phyloP scores from a whole-genome alignment of 2,329 filamentous ascomycete species.

The Pyricularia pennisetigena region DNA sequence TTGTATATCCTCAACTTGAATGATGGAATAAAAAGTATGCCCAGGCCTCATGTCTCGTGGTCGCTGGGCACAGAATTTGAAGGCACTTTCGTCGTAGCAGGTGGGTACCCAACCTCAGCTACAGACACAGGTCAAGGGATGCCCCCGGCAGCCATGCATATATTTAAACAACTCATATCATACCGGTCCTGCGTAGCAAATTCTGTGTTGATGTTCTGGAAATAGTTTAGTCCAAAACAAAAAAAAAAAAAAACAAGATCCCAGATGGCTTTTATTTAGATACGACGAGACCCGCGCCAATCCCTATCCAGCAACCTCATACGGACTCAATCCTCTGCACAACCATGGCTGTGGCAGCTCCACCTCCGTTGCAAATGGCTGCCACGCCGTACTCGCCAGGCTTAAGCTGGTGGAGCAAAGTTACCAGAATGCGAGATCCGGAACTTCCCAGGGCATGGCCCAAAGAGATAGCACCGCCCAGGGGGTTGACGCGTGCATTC shows the following conservation, averaged over 20 bases:
- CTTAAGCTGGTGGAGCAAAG: slow-evolving; percentile 82
- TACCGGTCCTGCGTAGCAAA: not conserved
- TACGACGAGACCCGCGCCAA: not conserved
- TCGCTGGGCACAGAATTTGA: no score
- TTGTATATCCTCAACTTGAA: no score
- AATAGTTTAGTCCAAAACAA: not conserved
- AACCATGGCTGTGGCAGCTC: slow-evolving; percentile 82
- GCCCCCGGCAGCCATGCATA: no score
- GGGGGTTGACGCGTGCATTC: slow-evolving; percentile 70
- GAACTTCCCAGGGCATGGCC: slow-evolving; percentile 92
- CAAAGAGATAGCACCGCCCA: slow-evolving; percentile 84
- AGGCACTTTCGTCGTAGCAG: no score
- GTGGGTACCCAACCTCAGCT: no score
- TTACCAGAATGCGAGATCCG: slow-evolving; percentile 82
- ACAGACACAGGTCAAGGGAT: no score
- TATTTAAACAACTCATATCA: no score
- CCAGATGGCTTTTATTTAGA: not conserved
- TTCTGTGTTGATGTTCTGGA: not conserved
- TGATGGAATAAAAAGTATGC: no score
- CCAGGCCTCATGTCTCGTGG: no score
- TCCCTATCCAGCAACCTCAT: slow-evolving; percentile 15
- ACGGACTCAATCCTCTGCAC: slow-evolving; percentile 69
- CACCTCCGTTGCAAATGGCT: slow-evolving; percentile 94
- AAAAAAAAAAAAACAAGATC: not conserved
- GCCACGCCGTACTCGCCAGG: slow-evolving; percentile 90